Conservation (phyloP, 768 basidiomycete genomes). For the Rhodotorula kratochvilovae region DNA sequence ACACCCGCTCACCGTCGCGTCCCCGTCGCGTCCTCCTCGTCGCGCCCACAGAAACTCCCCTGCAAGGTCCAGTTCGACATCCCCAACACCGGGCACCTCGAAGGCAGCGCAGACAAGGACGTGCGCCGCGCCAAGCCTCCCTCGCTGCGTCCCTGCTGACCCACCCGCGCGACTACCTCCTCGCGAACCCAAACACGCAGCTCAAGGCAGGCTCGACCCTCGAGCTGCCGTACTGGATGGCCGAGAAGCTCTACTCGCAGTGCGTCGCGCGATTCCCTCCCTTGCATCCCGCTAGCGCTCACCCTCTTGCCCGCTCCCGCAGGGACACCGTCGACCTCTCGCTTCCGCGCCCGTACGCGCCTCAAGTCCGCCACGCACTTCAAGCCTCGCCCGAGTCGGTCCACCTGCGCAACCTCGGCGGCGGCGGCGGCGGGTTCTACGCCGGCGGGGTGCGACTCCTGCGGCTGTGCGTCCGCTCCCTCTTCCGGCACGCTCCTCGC, state of each 20-base stretch:
- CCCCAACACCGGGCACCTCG: constrained; percentile 41
- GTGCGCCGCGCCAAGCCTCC: constrained; percentile 10
- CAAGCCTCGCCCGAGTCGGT: constrained; percentile 39
- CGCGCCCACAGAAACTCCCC: constrained; percentile 36
- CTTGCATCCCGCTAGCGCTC: too few species aligned
- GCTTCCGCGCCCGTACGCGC: constrained; percentile 39
- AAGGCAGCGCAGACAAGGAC: constrained; percentile 41
- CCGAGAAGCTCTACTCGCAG: constrained; percentile 33
- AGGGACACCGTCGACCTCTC: constrained; percentile 40
- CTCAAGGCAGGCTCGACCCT: constrained; percentile 33
- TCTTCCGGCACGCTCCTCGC: background rate
- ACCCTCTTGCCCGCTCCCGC: background rate
- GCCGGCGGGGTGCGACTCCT: constrained; percentile 38
- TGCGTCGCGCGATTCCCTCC: constrained; percentile 1
- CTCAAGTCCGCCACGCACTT: constrained; percentile 41
- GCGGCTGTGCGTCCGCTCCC: constrained; percentile 20
- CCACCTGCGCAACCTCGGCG: constrained; percentile 43
- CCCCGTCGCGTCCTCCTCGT: background rate
- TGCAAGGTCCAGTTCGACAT: constrained; percentile 38
- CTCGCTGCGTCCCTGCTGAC: too few species aligned
- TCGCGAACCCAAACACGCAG: constrained; percentile 24
- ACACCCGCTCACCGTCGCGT: background rate
- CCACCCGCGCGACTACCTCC: background rate
- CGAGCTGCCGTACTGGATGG: constrained; percentile 44
- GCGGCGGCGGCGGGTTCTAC: constrained; percentile 42